Evolutionary conservation across 2,329 filamentous ascomycete genomes (phyloP), one percentile per base, ranked within the genome.

Genomic region (Aspergillus hiratsukae): DNA sequence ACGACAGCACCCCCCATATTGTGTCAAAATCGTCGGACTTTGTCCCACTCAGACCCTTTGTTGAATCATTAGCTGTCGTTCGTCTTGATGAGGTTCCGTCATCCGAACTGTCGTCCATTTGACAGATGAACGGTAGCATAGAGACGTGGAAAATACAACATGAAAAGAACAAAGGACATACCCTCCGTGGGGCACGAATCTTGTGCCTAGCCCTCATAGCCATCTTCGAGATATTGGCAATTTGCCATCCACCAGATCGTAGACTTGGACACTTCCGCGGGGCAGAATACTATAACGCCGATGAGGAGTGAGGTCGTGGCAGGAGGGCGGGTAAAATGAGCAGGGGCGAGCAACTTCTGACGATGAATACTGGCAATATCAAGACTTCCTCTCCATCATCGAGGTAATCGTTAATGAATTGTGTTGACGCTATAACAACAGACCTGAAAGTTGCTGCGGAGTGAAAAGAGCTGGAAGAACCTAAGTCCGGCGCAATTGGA

Each of bases 11-110:
- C 14, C 80, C 79, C 94, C 94, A 99, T 64, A 87, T 89, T 2
- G 83, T 80, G n/a, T 96, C 89, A 69, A 96, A 96, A 63, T 95
- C 90, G 65, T 88, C 81, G 9, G 82, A 80, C 62, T 87, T 85
- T 58, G 66, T 69, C 57, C 79, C 80, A 3, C 70, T 67, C 23
- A 86, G 72, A 56, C 83, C 82, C 85, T 88, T n/a, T 14, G 10
- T n/a, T 28, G 11, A 9, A 29, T 21, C 7, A 43, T 59, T 53
- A 60, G 57, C 40, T 21, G 4, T 8, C 14, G 21, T 17, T 54
- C 35, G 19, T 17, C 14, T 49, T 35, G 9, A 19, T 7, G 31
- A 17, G 14, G 31, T 17, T 28, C 10, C 2, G n/a, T n/a, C 19
- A 14, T 27, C 37, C 27, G 21, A 14, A 7, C 7, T 7, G 25